Conservation (phyloP, 1,284 basidiomycete species). For the Volvariella volvacea region DNA sequence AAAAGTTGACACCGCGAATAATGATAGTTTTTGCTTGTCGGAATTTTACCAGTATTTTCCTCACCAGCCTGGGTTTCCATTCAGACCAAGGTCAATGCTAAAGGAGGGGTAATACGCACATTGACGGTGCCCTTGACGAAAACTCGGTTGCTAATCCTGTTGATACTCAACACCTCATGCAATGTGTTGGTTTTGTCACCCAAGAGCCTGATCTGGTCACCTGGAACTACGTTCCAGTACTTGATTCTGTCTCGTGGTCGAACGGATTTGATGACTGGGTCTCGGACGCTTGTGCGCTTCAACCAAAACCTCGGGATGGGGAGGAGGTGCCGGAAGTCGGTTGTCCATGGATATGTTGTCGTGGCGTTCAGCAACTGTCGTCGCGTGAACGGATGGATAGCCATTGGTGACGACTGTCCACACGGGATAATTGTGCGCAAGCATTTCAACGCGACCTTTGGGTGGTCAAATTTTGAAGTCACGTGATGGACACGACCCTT, state of each 20-base stretch:
- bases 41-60: slow-evolving; percentile 19
- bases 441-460: not conserved
- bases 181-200: slow-evolving; percentile 55
- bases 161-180: slow-evolving; percentile 66
- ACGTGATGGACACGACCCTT: slow-evolving; percentile 16
- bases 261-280: slow-evolving; percentile 43
- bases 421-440: not conserved
- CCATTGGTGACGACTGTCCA: not conserved
- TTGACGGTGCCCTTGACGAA: slow-evolving; percentile 51
- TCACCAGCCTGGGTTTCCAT: slow-evolving; percentile 16
- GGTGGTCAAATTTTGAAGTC: not conserved
- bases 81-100: slow-evolving; percentile 1
- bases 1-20: slow-evolving; percentile 75
- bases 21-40: slow-evolving; percentile 48
- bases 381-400: slow-evolving; percentile 27
- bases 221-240: slow-evolving; percentile 80
- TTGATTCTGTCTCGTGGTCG: slow-evolving; percentile 66
- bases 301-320: slow-evolving; percentile 43
- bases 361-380: slow-evolving; percentile 37
- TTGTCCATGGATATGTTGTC: slow-evolving; percentile 50
- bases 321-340: slow-evolving; percentile 57
- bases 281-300: slow-evolving; percentile 25
- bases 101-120: slow-evolving; percentile 25
- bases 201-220: slow-evolving; percentile 67
- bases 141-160: slow-evolving; percentile 66